These are phyloP conservation scores for Saccharomycopsis fibuligera DNA, from an alignment of 805 yeast genomes.

Conservation along the genomic window DNA sequence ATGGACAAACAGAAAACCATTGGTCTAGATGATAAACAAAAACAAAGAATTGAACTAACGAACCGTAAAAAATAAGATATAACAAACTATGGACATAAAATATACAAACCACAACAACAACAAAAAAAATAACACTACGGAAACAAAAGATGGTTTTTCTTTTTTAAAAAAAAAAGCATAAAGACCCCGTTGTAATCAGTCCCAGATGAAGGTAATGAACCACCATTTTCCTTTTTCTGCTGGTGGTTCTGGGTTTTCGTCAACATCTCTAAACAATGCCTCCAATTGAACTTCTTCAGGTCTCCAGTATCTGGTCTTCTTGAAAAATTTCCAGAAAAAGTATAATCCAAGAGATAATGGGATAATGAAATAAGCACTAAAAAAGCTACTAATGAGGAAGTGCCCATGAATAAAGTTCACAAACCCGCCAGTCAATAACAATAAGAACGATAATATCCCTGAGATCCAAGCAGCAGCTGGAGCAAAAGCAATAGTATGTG, in stretches of 20 bases:
- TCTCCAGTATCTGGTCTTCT: conserved; percentile 30
- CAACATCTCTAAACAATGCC: background rate
- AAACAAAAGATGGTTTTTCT: no score
- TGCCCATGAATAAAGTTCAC: conserved; percentile 37
- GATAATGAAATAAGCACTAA: conserved; percentile 29
- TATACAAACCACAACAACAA: no score
- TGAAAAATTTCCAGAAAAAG: conserved; percentile 32
- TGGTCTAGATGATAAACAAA: no score
- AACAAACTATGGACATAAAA: no score
- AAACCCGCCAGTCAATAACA: conserved; percentile 37
- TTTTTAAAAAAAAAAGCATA: no score
- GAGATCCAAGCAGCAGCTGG: conserved; percentile 39
- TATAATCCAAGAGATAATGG: conserved; percentile 35
- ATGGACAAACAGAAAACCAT: no score
- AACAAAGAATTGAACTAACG: no score
- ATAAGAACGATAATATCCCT: conserved; percentile 30
- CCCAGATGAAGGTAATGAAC: background rate
- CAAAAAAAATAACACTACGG: no score
- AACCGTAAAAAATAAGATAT: no score
- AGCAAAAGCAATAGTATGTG: conserved; percentile 37
- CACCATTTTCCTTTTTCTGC: background rate
- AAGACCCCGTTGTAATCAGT: no score
- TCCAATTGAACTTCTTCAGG: conserved; percentile 34
- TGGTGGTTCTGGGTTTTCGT: background rate
- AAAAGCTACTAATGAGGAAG: conserved; percentile 35